These are phyloP conservation scores for Astrephomene gubernaculifera DNA, from an alignment of 139 green algal species.

Conservation along the genomic window DNA sequence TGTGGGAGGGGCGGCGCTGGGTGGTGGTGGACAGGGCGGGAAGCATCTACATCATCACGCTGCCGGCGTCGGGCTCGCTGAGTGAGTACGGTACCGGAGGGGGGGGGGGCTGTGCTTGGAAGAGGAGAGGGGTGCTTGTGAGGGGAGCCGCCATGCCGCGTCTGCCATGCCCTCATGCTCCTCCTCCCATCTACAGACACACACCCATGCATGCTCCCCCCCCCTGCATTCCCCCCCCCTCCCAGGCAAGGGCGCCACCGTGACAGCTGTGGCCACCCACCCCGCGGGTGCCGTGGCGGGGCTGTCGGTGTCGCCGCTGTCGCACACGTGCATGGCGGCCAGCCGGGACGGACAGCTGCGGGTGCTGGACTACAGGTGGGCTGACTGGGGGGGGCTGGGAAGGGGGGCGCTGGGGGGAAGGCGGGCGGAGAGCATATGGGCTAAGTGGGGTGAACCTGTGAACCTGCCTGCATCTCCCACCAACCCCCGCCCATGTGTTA, in stretches of 20 bases:
- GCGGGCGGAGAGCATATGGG: neutral
- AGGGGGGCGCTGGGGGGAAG: neutral
- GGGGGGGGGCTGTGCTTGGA: too few relatives aligned
- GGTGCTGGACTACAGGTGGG: conserved; percentile 69
- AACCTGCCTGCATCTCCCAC: neutral
- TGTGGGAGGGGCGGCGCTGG: conserved; percentile 67
- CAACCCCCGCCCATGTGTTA: too few relatives aligned
- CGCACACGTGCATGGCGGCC: conserved; percentile 66
- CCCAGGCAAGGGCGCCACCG: conserved; percentile 36
- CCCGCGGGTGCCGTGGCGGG: conserved; percentile 68
- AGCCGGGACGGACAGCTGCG: conserved; percentile 67
- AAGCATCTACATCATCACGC: conserved; percentile 54
- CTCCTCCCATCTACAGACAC: too few relatives aligned
- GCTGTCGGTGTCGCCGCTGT: conserved; percentile 45
- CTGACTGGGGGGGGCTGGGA: neutral
- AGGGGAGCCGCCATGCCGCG: too few relatives aligned
- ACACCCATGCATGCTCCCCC: too few relatives aligned
- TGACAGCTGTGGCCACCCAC: conserved; percentile 34
- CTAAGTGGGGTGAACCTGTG: neutral
- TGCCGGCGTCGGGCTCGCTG: conserved; percentile 29
- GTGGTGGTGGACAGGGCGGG: conserved; percentile 68
- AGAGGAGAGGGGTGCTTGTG: too few relatives aligned
- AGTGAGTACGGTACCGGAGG: conserved; percentile 13
- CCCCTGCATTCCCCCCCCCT: too few relatives aligned
- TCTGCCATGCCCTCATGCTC: too few relatives aligned